Conservation (phyloP, 2,329 filamentous ascomycete species). For the Dactylellina parvicollis region DNA sequence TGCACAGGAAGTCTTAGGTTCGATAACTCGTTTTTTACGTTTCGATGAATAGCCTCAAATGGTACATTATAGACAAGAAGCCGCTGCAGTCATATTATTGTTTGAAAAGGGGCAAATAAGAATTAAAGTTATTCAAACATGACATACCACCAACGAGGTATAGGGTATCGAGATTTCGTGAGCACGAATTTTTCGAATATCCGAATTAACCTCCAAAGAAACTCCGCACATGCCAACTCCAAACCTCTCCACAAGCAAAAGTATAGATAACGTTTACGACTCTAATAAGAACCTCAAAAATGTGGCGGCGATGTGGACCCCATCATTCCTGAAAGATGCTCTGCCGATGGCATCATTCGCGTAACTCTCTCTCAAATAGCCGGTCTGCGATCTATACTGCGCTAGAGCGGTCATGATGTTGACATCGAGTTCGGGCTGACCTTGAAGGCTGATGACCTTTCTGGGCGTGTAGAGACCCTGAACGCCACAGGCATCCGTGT, state of each 20-base stretch:
- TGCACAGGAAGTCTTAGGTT: constrained; percentile 56
- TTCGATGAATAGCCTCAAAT: no score
- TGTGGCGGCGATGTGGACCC: constrained; percentile 75
- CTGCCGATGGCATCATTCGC: constrained; percentile 75
- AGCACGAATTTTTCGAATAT: background rate
- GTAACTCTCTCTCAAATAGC: constrained; percentile 75
- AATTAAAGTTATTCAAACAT: background rate
- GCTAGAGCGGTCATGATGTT: constrained; percentile 77
- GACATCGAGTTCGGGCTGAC: constrained; percentile 83
- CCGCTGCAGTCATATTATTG: no score
- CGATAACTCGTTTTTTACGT: no score
- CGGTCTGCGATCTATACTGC: constrained; percentile 70
- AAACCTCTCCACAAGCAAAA: background rate
- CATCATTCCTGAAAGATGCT: constrained; percentile 77
- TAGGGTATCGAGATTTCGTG: background rate
- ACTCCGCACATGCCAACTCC: background rate
- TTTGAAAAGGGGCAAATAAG: background rate
- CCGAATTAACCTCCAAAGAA: background rate
- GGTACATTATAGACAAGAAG: background rate
- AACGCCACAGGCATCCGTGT: constrained; percentile 74
- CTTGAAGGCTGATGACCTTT: constrained; percentile 79
- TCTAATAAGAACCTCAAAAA: constrained; percentile 77
- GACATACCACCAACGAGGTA: background rate
- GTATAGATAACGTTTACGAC: background rate
- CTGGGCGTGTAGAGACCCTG: constrained; percentile 79